Percentiles rank a stretch among this genome's conserved stretches.
Evolutionary conservation across 2,329 filamentous ascomycete genomes (phyloP).

Genomic region (Penicillium sp.): DNA sequence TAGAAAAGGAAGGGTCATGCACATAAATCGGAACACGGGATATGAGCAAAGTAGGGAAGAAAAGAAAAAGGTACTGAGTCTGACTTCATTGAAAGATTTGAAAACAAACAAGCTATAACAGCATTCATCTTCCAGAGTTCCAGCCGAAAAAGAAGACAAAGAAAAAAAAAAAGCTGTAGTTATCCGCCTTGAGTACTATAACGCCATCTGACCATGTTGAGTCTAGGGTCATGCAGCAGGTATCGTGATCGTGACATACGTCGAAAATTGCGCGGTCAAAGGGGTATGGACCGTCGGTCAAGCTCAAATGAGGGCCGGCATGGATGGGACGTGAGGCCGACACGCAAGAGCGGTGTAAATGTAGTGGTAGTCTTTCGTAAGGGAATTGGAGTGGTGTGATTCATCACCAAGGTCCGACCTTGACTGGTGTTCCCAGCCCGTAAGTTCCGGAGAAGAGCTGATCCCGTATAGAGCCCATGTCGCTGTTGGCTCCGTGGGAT

Average conservation of each 20-base stretch:
- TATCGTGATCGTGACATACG: constrained; percentile 47
- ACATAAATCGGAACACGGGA: neutral
- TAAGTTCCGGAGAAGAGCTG: constrained; percentile 58
- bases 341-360: constrained; percentile 9
- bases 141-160: constrained; percentile 9
- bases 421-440: constrained; percentile 52
- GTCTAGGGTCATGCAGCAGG: constrained; percentile 42
- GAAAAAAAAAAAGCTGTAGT: constrained; percentile 19
- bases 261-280: constrained; percentile 30
- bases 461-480: constrained; percentile 51
- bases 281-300: constrained; percentile 19
- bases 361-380: constrained; percentile 5
- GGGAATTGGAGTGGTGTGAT: constrained; percentile 6
- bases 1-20: neutral
- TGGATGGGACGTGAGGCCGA: constrained; percentile 13
- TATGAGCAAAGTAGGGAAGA: neutral
- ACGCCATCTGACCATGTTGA: constrained; percentile 38
- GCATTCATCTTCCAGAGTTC: constrained; percentile 9
- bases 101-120: constrained; percentile 7
- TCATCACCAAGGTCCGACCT: constrained; percentile 55
- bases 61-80: neutral
- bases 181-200: constrained; percentile 33
- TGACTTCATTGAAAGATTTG: constrained; percentile 8
- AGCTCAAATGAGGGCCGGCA: constrained; percentile 12
- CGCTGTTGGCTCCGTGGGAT: constrained; percentile 32